Evolutionary conservation across 2,329 filamentous ascomycete species (phyloP), one percentile per base, ranked within the genome.

Genomic region (Penicillium sp.): DNA sequence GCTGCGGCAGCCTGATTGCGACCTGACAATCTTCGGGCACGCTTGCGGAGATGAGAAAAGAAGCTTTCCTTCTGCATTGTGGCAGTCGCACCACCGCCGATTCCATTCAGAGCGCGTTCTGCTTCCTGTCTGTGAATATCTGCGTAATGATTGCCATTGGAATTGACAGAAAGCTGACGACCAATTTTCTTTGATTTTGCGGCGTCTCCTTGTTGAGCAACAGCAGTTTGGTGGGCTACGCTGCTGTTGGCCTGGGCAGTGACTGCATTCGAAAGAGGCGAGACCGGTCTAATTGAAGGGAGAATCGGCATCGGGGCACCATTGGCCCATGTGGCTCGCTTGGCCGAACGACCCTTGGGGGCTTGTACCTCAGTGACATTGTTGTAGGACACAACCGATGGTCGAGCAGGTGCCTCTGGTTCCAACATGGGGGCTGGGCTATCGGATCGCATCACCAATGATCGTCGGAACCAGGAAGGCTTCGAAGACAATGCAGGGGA

Each of bases 381-480:
- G 49, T 72, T 71, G 45, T 73, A 64, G 21, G 80, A 76, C 20
- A 75, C 72, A 14, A 75, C 75, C 52, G 76, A 62, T 26, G 73
- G 73, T 61, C 79, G 76, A 16, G 67, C 62, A 5, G 69, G 59
- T 46, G 65, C 65, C 16, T 72, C 68, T 24, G 68, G 69, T 47
- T 77, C 74, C 42, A 70, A 73, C 28, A 84, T 76, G n/a, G 81
- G 79, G 54, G 89, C 87, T 11, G 84, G 79, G 63, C 81, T 86
- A 48, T 90, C 87, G 47, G 88, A 86, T 58, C 89, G 84, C 57
- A 89, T 88, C 67, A 97, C 95, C 57, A 99, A 81, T 12, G 94
- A 97, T 71, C 96, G 91, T 63, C 94, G 85, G 76, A 99, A 97
- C 94, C 94, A 99, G 0, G 93, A 97, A 23, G 90, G 89, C 77